Conservation (phyloP, 768 basidiomycete genomes). For the Thelephora aurantiotincta region DNA sequence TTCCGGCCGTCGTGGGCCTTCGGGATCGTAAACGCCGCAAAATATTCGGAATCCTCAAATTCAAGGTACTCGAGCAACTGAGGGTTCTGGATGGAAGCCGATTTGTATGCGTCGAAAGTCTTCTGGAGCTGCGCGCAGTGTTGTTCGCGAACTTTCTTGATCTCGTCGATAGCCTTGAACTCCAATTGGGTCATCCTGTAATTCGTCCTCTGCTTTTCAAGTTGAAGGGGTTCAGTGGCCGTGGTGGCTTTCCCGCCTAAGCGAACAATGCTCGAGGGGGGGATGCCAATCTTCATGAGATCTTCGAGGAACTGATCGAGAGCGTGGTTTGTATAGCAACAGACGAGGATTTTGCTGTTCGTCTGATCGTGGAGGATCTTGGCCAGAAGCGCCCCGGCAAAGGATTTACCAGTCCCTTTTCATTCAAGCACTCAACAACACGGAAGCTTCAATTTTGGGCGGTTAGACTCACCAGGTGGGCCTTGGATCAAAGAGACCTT, state of each 20-base stretch:
- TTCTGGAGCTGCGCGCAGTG: constrained; percentile 12
- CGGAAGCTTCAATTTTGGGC: not conserved
- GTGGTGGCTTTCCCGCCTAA: constrained; percentile 41
- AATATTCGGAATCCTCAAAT: constrained; percentile 33
- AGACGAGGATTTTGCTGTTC: constrained; percentile 40
- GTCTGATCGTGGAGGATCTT: constrained; percentile 41
- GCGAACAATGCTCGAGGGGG: constrained; percentile 32
- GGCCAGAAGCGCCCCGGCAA: constrained; percentile 53
- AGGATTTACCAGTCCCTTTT: constrained; percentile 61
- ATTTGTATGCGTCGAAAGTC: constrained; percentile 17
- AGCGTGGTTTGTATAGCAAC: constrained; percentile 66
- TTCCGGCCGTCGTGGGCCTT: constrained; percentile 29
- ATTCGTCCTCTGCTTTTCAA: constrained; percentile 24
- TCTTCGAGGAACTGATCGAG: constrained; percentile 57
- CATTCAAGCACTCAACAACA: not conserved
- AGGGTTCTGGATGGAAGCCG: constrained; percentile 8
- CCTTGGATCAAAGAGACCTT: constrained; percentile 52
- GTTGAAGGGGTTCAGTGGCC: constrained; percentile 28
- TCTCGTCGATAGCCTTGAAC: constrained; percentile 27
- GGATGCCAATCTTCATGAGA: constrained; percentile 46
- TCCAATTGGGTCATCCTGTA: constrained; percentile 18
- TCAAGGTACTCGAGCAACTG: constrained; percentile 34
- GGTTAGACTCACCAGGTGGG: constrained; percentile 39
- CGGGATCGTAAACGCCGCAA: constrained; percentile 31
- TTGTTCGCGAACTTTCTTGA: constrained; percentile 14